A percentile compares a stretch with the other conserved stretches of the same genome.
Conservation (phyloP, 768 basidiomycete genomes). For the Boletus pseudopeckii region DNA sequence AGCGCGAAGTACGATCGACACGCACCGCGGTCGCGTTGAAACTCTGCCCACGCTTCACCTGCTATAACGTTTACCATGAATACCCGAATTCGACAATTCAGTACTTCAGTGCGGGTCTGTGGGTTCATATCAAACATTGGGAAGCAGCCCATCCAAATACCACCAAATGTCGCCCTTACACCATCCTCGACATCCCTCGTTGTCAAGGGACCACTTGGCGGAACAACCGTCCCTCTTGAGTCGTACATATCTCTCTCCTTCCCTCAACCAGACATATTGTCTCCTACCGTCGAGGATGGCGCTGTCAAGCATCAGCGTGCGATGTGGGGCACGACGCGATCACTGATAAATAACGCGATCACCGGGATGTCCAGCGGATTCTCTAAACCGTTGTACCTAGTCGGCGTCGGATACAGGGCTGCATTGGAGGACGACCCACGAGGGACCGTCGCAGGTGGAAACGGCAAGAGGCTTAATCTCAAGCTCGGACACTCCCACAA, state of each 20-base stretch:
- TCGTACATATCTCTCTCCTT: conserved; percentile 42
- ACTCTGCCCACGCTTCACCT: background rate
- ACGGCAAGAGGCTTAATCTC: conserved; percentile 70
- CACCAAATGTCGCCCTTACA: conserved; percentile 41
- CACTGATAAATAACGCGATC: conserved; percentile 86
- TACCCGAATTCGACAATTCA: conserved; percentile 37
- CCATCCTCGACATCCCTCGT: conserved; percentile 36
- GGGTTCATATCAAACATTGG: conserved; percentile 57
- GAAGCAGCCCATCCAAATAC: conserved; percentile 57
- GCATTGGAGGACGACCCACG: conserved; percentile 73
- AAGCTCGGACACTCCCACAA: conserved; percentile 92
- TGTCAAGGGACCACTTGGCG: conserved; percentile 59
- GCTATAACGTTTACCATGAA: conserved; percentile 6
- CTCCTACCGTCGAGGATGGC: conserved; percentile 52
- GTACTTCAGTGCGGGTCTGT: conserved; percentile 46
- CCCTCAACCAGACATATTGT: conserved; percentile 32
- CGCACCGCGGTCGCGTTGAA: background rate
- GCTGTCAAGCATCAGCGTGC: conserved; percentile 73
- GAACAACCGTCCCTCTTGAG: conserved; percentile 45
- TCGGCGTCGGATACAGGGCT: conserved; percentile 80
- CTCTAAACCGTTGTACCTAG: conserved; percentile 77
- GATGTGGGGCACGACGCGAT: conserved; percentile 93
- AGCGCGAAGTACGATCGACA: background rate
- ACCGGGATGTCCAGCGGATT: conserved; percentile 88
- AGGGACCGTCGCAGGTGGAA: conserved; percentile 52